A percentile compares a stretch with the other conserved stretches of the same genome.
Evolutionary conservation across 2,329 filamentous ascomycete species (phyloP).

Genomic region (Ceratocystiopsis sp.): DNA sequence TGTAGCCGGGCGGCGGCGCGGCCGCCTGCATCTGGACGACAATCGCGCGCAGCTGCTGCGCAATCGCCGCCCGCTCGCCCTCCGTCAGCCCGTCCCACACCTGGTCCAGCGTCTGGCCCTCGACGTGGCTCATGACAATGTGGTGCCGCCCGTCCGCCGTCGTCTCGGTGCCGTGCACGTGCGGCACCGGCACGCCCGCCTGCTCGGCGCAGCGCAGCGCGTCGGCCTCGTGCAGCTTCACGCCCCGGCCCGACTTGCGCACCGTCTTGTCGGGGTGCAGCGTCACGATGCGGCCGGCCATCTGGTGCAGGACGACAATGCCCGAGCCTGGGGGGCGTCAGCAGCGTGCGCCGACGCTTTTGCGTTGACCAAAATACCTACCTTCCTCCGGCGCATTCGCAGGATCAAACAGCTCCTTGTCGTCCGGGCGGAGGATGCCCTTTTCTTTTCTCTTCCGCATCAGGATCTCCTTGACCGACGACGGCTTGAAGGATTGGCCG

Average conservation of each 20-base stretch:
- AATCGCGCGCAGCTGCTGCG: constrained; percentile 13
- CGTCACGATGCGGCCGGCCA: constrained; percentile 11
- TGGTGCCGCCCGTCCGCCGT: constrained; percentile 8
- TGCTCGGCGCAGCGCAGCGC: constrained; percentile 10
- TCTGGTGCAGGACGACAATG: constrained; percentile 8
- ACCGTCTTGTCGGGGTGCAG: constrained; percentile 11
- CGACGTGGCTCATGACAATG: constrained; percentile 14
- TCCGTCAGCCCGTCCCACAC: constrained; percentile 12
- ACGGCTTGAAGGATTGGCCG: too few relatives aligned
- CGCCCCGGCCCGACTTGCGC: constrained; percentile 13
- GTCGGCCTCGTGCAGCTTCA: constrained; percentile 13
- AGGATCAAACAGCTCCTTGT: too few relatives aligned
- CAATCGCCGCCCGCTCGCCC: constrained; percentile 10
- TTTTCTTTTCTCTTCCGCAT: too few relatives aligned
- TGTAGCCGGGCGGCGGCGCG: constrained; percentile 9
- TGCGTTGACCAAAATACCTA: too few relatives aligned
- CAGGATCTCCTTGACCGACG: too few relatives aligned
- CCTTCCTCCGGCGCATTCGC: too few relatives aligned
- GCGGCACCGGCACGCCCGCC: constrained; percentile 11
- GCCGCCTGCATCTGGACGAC: constrained; percentile 13
- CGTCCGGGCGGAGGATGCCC: too few relatives aligned
- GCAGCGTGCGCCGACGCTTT: too few relatives aligned
- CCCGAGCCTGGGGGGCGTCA: too few relatives aligned
- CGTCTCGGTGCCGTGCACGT: constrained; percentile 7
- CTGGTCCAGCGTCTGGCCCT: constrained; percentile 13